Base-by-base conservation (phyloP, 2,329 filamentous ascomycete species). In the Aspergillus oerlinghausenensis region DNA sequence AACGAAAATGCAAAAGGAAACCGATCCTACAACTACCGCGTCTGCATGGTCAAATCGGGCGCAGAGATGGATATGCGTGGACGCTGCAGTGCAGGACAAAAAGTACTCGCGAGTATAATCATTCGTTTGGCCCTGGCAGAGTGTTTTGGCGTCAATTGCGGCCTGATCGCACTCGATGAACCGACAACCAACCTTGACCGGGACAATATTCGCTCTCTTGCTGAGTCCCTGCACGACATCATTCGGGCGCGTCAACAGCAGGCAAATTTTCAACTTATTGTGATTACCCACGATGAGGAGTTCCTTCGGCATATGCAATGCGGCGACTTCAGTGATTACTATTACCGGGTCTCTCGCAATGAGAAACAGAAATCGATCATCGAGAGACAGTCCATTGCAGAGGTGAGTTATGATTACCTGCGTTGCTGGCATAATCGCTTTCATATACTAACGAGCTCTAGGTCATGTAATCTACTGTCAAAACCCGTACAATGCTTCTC, bases 11-110 rank as follows among this genome's bases (percentile, higher is more conserved):
- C 80, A 43, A 84, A 85, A 55, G 87, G 85, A 52, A 92, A 90
- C 67, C 87, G 90, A 67, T 89, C 82, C 60, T 97, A 97, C 82
- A 97, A 99, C 76, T 99, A 99, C 79, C 90, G 94, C 49, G 88
- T 99, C 5, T 92, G 90, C 75, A 99, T 99, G 94, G 86, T 96
- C 65, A 99, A 99, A 78, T 88, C 93, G 71, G 92, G 95, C 68
- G 90, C 89, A 0, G 94, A 99, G 75, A 96, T 99, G 92, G 94
- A 99, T 77, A 99, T 99, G 94, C 90, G 94, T 60, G 95, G 94
- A 1, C 90, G 94, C 55, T 99, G 94, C 80, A 95, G 90, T 64
- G 94, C 94, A 1, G 94, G 94, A 3, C 94, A 99, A 73, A 97
- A 96, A 75, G 93, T 99, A 28, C 84, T 99, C 28, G 94, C 94